These are phyloP conservation scores for Blastomyces emzantsi DNA, from an alignment of 2,329 filamentous ascomycete genomes.

Conservation along the genomic window DNA sequence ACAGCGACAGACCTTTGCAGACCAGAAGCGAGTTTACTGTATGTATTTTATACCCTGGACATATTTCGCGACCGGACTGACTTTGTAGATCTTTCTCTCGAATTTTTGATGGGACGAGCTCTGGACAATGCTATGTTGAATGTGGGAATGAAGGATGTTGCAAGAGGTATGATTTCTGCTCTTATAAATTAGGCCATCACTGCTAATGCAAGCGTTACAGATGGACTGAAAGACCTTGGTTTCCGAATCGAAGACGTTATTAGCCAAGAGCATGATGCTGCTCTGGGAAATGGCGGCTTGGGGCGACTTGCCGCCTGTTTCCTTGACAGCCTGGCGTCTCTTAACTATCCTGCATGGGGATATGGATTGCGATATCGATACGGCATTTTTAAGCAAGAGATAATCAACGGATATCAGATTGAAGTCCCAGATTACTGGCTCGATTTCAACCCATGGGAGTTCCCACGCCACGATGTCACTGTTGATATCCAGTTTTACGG, in stretches of 20 bases:
- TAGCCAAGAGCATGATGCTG: slow-evolving; percentile 88
- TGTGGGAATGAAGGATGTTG: slow-evolving; percentile 74
- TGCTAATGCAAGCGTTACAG: slow-evolving; percentile 28
- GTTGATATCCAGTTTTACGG: slow-evolving; percentile 98
- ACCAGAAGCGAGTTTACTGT: slow-evolving; percentile 92
- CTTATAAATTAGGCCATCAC: background rate
- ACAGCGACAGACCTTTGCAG: slow-evolving; percentile 83
- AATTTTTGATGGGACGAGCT: slow-evolving; percentile 95
- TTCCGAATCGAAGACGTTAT: slow-evolving; percentile 97
- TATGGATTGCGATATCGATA: slow-evolving; percentile 95
- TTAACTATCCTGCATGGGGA: slow-evolving; percentile 96
- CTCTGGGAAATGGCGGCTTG: slow-evolving; percentile 89
- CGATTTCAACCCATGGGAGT: slow-evolving; percentile 99
- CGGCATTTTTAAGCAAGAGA: slow-evolving; percentile 99
- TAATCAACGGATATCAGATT: slow-evolving; percentile 94
- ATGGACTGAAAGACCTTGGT: slow-evolving; percentile 77
- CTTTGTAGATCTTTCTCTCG: slow-evolving; percentile 67
- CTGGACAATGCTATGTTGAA: slow-evolving; percentile 99
- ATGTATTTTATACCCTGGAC: slow-evolving; percentile 20
- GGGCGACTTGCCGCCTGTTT: slow-evolving; percentile 94
- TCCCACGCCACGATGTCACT: slow-evolving; percentile 86
- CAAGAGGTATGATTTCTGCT: slow-evolving; percentile 52
- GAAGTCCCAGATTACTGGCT: slow-evolving; percentile 99
- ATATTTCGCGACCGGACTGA: slow-evolving; percentile 1
- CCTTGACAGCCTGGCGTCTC: slow-evolving; percentile 85